Percentiles rank a stretch among this genome's conserved stretches.
phyloP scores from a whole-genome alignment of 768 basidiomycete genomes.

The Asterophora parasitica region DNA sequence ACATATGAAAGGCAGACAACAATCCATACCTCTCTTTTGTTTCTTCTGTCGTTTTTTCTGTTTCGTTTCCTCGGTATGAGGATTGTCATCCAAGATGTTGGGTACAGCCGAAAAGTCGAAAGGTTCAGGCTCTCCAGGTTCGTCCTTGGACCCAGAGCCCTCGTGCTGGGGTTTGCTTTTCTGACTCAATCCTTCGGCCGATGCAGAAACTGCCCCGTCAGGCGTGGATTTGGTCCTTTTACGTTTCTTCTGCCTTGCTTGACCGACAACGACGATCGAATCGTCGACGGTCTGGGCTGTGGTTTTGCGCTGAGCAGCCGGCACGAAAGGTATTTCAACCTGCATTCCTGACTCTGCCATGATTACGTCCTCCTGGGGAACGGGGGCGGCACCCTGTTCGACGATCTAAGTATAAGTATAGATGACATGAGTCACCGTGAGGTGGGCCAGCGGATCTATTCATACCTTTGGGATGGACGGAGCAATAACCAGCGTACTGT shows the following conservation, averaged over 20 bases:
- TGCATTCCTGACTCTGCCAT: slow-evolving; percentile 37
- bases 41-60: slow-evolving; percentile 52
- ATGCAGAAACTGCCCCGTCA: slow-evolving; percentile 11
- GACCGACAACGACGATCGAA: slow-evolving; percentile 69
- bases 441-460: neutral
- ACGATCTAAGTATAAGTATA: slow-evolving; percentile 2
- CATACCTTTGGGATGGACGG: slow-evolving; percentile 47
- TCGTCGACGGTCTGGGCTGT: slow-evolving; percentile 41
- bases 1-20: slow-evolving; percentile 2
- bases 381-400: slow-evolving; percentile 4
- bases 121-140: slow-evolving; percentile 30
- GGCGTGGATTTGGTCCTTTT: slow-evolving; percentile 41
- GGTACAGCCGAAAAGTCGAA: slow-evolving; percentile 70
- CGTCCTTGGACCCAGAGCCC: slow-evolving; percentile 17
- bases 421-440: neutral
- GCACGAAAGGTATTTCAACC: slow-evolving; percentile 76
- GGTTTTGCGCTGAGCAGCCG: slow-evolving; percentile 50
- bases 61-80: slow-evolving; percentile 33
- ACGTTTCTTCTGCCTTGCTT: slow-evolving; percentile 56
- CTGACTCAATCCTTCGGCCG: slow-evolving; percentile 16
- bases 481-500: slow-evolving; percentile 56
- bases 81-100: slow-evolving; percentile 66
- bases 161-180: slow-evolving; percentile 18
- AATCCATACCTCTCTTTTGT: slow-evolving; percentile 28
- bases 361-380: slow-evolving; percentile 11